A percentile compares a stretch with the other conserved stretches of the same genome.
Evolutionary conservation across 78 protist species (phyloP).

Genomic region (Isochrysis galbana): DNA sequence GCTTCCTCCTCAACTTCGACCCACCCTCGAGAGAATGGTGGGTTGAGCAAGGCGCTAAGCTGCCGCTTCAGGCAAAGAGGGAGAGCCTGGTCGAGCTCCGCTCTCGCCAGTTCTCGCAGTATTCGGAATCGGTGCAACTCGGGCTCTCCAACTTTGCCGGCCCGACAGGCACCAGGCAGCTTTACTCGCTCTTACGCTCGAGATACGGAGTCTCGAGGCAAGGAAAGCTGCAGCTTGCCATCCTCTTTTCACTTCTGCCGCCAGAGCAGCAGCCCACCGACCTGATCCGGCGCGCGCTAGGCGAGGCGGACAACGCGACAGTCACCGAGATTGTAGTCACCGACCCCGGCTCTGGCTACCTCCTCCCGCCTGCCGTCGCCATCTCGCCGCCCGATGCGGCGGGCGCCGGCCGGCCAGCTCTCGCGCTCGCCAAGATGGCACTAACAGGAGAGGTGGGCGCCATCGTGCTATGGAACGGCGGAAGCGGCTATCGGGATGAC

Average conservation of each 20-base stretch:
- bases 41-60: background rate
- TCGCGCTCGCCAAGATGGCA: background rate
- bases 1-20: conserved; percentile 12
- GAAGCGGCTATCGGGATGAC: background rate
- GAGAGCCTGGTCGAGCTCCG: background rate
- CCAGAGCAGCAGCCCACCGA: background rate
- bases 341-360: background rate
- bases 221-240: background rate
- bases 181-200: background rate
- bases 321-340: background rate
- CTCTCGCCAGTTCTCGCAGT: background rate
- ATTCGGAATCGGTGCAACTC: background rate
- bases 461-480: background rate
- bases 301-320: background rate
- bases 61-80: background rate
- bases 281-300: background rate
- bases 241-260: background rate
- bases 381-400: background rate
- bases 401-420: background rate
- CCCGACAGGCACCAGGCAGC: background rate
- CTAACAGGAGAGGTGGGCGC: background rate
- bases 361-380: background rate
- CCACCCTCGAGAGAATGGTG: background rate
- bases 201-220: background rate
- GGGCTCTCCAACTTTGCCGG: background rate